phyloP scores from a whole-genome alignment of 176 grass and related monocot species.

The Avena atlantica region DNA sequence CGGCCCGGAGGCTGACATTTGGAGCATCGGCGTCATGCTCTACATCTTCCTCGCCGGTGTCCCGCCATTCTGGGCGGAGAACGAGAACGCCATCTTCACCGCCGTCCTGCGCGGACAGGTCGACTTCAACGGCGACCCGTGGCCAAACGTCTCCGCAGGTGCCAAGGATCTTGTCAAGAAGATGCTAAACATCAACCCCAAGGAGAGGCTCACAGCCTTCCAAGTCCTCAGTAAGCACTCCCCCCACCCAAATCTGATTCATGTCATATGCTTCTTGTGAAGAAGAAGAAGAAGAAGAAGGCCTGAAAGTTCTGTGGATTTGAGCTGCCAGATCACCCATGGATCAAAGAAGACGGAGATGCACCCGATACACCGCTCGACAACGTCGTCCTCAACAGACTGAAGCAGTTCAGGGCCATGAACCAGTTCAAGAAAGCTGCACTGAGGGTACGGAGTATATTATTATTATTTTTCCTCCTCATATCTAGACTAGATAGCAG shows the following conservation, averaged over 20 bases:
- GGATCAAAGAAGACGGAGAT: constrained; percentile 96
- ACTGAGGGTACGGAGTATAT: constrained; percentile 49
- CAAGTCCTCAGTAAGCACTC: constrained; percentile 75
- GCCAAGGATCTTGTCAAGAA: constrained; percentile 82
- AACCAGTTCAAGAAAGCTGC: constrained; percentile 97
- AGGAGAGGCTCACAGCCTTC: constrained; percentile 71
- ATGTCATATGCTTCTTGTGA: neutral
- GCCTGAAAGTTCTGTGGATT: neutral
- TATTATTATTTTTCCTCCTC: neutral
- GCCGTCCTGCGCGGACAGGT: constrained; percentile 66
- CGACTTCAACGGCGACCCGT: constrained; percentile 71
- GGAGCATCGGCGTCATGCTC: constrained; percentile 88
- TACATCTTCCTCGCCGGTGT: constrained; percentile 87
- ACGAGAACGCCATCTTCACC: constrained; percentile 78
- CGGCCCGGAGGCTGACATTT: constrained; percentile 78
- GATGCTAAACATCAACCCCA: constrained; percentile 80
- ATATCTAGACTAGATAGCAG: too few relatives aligned
- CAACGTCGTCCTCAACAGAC: constrained; percentile 74
- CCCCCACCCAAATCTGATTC: neutral
- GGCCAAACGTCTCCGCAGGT: constrained; percentile 60
- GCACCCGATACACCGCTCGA: constrained; percentile 82
- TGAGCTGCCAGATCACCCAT: constrained; percentile 70
- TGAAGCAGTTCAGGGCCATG: constrained; percentile 88
- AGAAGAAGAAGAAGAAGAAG: neutral
- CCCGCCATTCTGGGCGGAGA: constrained; percentile 85